phyloP scores from a whole-genome alignment of 805 yeast species.

The Barnettozyma siamensis region DNA sequence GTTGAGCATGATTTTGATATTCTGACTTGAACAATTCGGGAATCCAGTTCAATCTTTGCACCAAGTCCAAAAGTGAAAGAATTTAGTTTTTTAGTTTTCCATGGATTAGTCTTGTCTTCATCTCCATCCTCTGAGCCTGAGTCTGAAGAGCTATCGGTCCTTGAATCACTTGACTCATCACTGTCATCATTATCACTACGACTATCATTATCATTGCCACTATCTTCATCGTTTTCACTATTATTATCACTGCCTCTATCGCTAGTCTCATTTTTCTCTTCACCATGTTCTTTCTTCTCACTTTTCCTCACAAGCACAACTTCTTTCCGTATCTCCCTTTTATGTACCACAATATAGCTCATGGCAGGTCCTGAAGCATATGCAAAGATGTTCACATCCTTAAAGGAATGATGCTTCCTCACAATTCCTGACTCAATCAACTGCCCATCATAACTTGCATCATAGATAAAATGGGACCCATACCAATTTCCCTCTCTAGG shows the following conservation, averaged over 20 bases:
- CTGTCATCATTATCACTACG: neutral
- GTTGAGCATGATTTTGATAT: constrained; percentile 24
- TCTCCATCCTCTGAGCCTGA: neutral
- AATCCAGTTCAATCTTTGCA: constrained; percentile 24
- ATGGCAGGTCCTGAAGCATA: constrained; percentile 4
- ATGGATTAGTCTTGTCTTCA: neutral
- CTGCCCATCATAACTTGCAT: constrained; percentile 29
- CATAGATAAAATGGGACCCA: constrained; percentile 27
- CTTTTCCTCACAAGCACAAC: neutral
- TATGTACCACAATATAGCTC: constrained; percentile 1
- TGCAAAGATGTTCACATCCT: neutral
- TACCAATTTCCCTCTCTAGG: neutral
- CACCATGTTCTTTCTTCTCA: neutral
- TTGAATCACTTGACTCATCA: neutral
- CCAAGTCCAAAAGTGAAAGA: constrained; percentile 13
- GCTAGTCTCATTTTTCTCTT: neutral
- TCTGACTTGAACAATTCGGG: constrained; percentile 37
- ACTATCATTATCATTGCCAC: neutral
- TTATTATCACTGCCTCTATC: neutral
- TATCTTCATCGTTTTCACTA: neutral
- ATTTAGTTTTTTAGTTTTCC: neutral
- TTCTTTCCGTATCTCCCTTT: neutral
- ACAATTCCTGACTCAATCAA: constrained; percentile 9
- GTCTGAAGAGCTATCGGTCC: too few relatives aligned
- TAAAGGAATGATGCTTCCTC: neutral